These are phyloP conservation scores for Sphagnum tenellum DNA, from an alignment of 225 moss, liverwort and hornwort genomes.

Conservation along the genomic window DNA sequence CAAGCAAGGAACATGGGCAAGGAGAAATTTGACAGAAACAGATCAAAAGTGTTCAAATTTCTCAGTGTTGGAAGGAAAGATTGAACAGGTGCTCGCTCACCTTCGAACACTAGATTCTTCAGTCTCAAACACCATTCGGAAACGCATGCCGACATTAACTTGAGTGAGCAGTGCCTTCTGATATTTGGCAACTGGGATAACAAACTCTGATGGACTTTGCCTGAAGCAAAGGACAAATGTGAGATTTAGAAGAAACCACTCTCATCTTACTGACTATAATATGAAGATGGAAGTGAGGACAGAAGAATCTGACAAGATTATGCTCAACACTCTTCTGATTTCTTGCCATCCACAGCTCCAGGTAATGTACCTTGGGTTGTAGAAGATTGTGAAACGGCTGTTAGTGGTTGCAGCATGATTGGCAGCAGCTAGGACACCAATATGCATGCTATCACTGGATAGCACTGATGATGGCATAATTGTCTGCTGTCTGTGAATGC, in stretches of 20 bases:
- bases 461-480: slow-evolving; percentile 86
- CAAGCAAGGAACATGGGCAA: background rate
- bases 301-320: too few species aligned
- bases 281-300: too few species aligned
- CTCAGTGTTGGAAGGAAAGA: too few species aligned
- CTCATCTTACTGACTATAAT: too few species aligned
- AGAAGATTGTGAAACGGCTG: slow-evolving; percentile 94
- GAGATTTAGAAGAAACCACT: too few species aligned
- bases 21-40: background rate
- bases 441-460: slow-evolving; percentile 97
- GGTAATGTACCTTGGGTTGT: slow-evolving; percentile 76
- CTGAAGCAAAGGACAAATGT: slow-evolving; percentile 18
- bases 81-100: slow-evolving; percentile 15
- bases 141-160: slow-evolving; percentile 95
- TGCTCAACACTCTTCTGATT: too few species aligned
- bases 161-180: slow-evolving; percentile 82
- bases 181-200: slow-evolving; percentile 80
- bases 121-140: slow-evolving; percentile 97
- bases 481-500: slow-evolving; percentile 89
- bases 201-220: slow-evolving; percentile 96
- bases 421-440: slow-evolving; percentile 96
- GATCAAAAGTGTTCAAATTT: too few species aligned
- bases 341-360: background rate
- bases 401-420: slow-evolving; percentile 84
- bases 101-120: slow-evolving; percentile 95